Evolutionary conservation across 352 stramenopile species (phyloP), one percentile per base, ranked within the genome.

Genomic region (Phytophthora pseudosyringae): DNA sequence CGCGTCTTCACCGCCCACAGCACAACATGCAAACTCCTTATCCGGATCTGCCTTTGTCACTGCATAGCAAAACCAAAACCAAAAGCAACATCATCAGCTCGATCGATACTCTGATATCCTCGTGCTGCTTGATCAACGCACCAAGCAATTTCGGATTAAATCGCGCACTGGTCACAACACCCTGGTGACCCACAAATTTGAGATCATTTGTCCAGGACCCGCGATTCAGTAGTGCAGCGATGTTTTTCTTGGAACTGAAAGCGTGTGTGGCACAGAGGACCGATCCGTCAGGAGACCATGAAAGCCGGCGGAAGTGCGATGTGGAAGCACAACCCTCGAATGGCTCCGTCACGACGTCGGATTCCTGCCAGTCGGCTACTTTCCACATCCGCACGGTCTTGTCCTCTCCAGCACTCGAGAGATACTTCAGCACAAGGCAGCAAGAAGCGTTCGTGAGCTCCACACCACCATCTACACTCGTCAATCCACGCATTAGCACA

Each of bases 161-260:
- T 13, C 88, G 81, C n/a, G 85, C 73, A 57, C 73, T 86, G 11
- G 88, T 95, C 15, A 96, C 88, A 25, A 94, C 81, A 3, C 81
- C 71, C 52, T 88, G 76, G 31, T 96, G 88, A 3, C 88, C 88
- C 1, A 96, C 88, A 67, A 96, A 94, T 39, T 94, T 93, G 33
- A 96, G 73, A 7, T 96, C 86, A 44, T 96, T 91, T 5, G 71
- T 78, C 88, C 88, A 96, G 16, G 83, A 82, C 45, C 76, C 72
- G 25, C 88, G 83, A 38, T 94, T 86, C 8, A 96, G 64, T 41
- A 96, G 60, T 4, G 88, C 85, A 1, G 83, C 88, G 29, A 94
- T 88, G 38, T 96, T 91, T 64, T 93, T 93, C 75, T 94, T 95
- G 13, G 88, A 96, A 52, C 77, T 90, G 70, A 91, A 94, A 38